Evolutionary conservation across 1,284 basidiomycete genomes (phyloP), one percentile per base, ranked within the genome.

Genomic region (Amylostereum areolatum): DNA sequence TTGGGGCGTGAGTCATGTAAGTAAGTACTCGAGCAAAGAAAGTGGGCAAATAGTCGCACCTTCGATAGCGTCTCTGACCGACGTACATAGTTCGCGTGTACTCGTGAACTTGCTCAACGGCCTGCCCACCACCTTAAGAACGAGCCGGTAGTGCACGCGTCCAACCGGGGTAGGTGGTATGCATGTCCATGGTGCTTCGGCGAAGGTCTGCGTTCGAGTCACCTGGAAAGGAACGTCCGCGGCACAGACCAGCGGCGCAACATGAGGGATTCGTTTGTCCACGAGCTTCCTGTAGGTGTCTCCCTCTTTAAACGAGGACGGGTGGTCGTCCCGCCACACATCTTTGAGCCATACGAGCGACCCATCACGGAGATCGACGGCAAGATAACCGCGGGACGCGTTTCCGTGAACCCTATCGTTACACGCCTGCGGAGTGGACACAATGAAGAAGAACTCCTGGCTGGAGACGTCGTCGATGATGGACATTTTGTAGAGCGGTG

Each of bases 21-120:
- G 37, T 18, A 35, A 24, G 27, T 28, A n/a, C n/a, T n/a, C n/a
- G n/a, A 27, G 33, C 25, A n/a, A 34, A 25, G 18, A 4, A 4
- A 18, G 30, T n/a, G n/a, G n/a, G n/a, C n/a, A 34, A 11, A 32
- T 10, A 48, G n/a, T n/a, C 46, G 30, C 28, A 51, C 48, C 39
- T 34, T 34, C 24, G 7, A 48, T 10, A 12, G 34, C 41, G 36
- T 53, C 42, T 5, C 52, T 32, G 7, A 51, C 42, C n/a, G 36
- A 31, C 5, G 37, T 39, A 39, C 37, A 39, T n/a, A 39, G 27
- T 25, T 39, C 37, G 37, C 37, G 37, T 39, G 37, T 39, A 18
- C n/a, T 18, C 5, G n/a, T 12, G 37, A 39, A 39, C 5, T 12
- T 39, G 6, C 27, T 25, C 37, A 39, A 25, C 37, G 37, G 37